Base-by-base conservation (phyloP, 164 flowering plant species). In the Akebia trifoliata region DNA sequence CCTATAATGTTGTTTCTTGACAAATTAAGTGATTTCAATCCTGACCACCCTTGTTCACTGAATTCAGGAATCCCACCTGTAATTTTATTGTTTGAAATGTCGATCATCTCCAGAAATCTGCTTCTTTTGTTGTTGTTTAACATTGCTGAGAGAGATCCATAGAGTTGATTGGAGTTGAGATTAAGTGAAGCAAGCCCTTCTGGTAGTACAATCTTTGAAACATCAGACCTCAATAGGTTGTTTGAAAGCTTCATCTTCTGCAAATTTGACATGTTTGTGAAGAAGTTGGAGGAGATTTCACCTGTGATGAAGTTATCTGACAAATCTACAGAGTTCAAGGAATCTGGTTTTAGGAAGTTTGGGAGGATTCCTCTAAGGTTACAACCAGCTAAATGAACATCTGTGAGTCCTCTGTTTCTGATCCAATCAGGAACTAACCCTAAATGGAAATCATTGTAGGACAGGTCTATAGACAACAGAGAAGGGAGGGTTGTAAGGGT, bases 331-430 rank as follows among this genome's bases (percentile, higher is more conserved):
- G 90, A 73, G 71, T 6, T 82, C 64, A 92, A 54, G 0, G 87
- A 77, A 53, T 63, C 74, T 11, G 87, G 81, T 28, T 56, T 77
- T 36, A 78, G 42, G 47, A 92, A 84, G 35, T 37, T 72, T 18
- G 95, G 96, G 10, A 92, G 83, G 6, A 50, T 20, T 37, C 98
- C 98, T 31, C 39, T 56, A 2, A 92, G 81, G 32, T 71, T 66
- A 64, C 98, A 92, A 18, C 95, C 90, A 21, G 98, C 98, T 49
- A 92, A 69, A 57, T 75, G 73, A 37, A 92, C 79, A 47, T 79
- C 80, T 31, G 84, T 46, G 12, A 92, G 85, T 37, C 59, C 67
- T 63, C 80, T 86, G 52, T 39, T 77, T 44, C 62, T 75, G 69
- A 92, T 74, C 98, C 98, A 92, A 25, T 69, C 62, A 17, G 98